Evolutionary conservation across 2,329 filamentous ascomycete genomes (phyloP).

Genomic region (Sarocladium oryzae): DNA sequence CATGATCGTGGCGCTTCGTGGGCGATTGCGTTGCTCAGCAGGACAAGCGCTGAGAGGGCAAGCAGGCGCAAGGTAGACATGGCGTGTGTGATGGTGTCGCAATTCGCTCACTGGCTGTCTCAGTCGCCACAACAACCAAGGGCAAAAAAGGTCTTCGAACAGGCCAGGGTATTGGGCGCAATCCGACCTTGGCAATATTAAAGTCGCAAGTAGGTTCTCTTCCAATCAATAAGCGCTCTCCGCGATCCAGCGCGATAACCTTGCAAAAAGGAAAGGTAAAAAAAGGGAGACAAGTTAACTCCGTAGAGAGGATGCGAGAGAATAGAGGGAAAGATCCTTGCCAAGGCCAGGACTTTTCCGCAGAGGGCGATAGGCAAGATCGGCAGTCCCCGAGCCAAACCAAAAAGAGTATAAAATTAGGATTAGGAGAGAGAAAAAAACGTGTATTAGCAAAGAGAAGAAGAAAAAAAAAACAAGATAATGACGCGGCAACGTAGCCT

Average conservation of each 20-base stretch:
- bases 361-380: neutral
- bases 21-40: neutral
- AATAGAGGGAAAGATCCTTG: neutral
- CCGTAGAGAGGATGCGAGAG: neutral
- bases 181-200: too few relatives aligned
- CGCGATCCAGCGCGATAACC: slow-evolving; percentile 2
- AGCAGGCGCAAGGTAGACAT: neutral
- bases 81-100: neutral
- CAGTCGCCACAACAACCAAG: neutral
- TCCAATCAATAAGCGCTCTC: too few relatives aligned
- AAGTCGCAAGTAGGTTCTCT: neutral
- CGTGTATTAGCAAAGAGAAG: neutral
- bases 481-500: neutral
- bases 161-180: too few relatives aligned
- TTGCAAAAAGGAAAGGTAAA: neutral
- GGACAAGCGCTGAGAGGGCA: neutral
- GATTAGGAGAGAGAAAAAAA: neutral
- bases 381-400: neutral
- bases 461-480: neutral
- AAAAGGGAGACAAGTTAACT: too few relatives aligned
- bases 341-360: neutral
- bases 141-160: too few relatives aligned
- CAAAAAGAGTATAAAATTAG: neutral
- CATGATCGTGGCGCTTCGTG: neutral
- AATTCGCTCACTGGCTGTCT: neutral